Base-by-base conservation (phyloP, 2,329 filamentous ascomycete genomes). In the Hansfordia pulvinata region DNA sequence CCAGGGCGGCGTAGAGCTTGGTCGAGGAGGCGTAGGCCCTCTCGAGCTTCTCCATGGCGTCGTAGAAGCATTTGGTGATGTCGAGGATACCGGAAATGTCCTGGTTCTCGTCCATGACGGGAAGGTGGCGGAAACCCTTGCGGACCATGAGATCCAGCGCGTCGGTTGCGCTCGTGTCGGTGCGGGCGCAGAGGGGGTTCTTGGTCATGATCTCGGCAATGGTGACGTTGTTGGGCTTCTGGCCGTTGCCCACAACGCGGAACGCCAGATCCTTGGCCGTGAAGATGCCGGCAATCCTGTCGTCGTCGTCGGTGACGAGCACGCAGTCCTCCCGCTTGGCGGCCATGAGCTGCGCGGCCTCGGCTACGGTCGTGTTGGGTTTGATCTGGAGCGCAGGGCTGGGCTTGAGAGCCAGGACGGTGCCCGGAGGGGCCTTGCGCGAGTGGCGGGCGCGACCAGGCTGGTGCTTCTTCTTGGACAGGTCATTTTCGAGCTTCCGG, bases 151-250 rank as follows among this genome's bases (percentile, higher is more conserved):
- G 67, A 54, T 98, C 88, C 36, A 98, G 62, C 17, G 90, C 90
- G 62, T 98, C 90, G 22, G 90, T 98, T 19, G 90, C 90, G 54
- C 88, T 96, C 18, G 90, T 98, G 50, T 98, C 90, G 31, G 90
- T 98, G 51, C 90, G 76, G 29, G 90, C 90, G 53, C 90, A 98
- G 10, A 98, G 72, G 8, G 90, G 90, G 60, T 98, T 98, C 66
- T 96, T 94, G 50, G 90, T 98, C 90, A 98, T 98, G 54, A 98
- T 98, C 49, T 96, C 86, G 39, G 85, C 81, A 49, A 98, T 94
- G 13, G 84, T 93, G 42, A 96, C 74, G 49, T 77, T 83, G 51
- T 73, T 78, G 17, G 90, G 81, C 60, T 93, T 93, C 45, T 86
- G 68, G 16, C 90, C 90, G 30, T 76, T 74, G 30, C 88, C 90